Evolutionary conservation across 2,329 filamentous ascomycete genomes (phyloP).

Genomic region (Alternaria sp.): DNA sequence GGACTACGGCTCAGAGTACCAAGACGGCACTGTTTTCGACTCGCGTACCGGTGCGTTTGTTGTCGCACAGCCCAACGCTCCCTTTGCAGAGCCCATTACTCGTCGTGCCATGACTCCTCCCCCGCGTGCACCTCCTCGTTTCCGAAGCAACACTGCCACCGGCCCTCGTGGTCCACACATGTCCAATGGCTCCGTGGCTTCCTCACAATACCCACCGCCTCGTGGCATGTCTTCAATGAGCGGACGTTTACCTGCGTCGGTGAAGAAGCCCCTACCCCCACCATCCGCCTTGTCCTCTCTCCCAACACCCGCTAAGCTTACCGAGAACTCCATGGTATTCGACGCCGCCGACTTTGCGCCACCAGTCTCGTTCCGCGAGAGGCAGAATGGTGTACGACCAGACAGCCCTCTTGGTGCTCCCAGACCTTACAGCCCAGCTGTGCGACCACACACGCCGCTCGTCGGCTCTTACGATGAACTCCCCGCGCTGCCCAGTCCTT

Average conservation of each 20-base stretch:
- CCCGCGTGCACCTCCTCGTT: constrained; percentile 71
- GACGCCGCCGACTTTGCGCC: constrained; percentile 87
- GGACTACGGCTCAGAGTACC: constrained; percentile 75
- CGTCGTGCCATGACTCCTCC: constrained; percentile 97
- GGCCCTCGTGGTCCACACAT: constrained; percentile 54
- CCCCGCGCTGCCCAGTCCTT: constrained; percentile 82
- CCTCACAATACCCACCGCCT: constrained; percentile 49
- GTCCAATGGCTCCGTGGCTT: constrained; percentile 61
- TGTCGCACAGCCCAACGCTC: constrained; percentile 55
- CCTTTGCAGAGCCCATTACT: constrained; percentile 83
- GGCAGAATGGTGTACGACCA: constrained; percentile 69
- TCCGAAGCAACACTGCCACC: constrained; percentile 48
- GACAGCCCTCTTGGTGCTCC: constrained; percentile 66
- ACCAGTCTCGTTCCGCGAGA: constrained; percentile 67
- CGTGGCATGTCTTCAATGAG: constrained; percentile 56
- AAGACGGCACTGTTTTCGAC: constrained; percentile 65
- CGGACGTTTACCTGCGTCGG: constrained; percentile 45
- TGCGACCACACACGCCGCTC: constrained; percentile 79
- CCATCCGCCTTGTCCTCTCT: constrained; percentile 77
- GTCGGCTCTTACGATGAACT: constrained; percentile 88
- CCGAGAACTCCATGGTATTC: constrained; percentile 75
- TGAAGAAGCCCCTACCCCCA: constrained; percentile 72
- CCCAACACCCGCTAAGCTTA: constrained; percentile 85
- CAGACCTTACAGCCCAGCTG: constrained; percentile 75
- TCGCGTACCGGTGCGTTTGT: constrained; percentile 72